These are phyloP conservation scores for Geoglossum glabrum DNA, from an alignment of 495 filamentous ascomycete genomes.

Conservation along the genomic window DNA sequence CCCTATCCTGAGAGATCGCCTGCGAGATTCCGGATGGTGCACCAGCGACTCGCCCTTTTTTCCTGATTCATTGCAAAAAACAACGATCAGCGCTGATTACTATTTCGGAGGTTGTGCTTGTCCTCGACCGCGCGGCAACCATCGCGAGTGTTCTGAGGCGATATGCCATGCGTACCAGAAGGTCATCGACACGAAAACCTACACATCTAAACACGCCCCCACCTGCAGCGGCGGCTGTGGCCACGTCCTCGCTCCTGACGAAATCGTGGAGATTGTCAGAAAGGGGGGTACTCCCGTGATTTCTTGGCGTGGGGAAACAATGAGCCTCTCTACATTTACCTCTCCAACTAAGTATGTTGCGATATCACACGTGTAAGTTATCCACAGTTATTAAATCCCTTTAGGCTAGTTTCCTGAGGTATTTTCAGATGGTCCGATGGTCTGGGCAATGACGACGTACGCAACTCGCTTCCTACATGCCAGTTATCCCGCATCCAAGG, in stretches of 20 bases:
- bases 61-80: not conserved
- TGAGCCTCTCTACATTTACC: too few relatives aligned
- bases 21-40: not conserved
- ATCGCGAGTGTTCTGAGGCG: not conserved
- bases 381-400: not conserved
- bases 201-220: not conserved
- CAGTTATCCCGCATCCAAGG: not conserved
- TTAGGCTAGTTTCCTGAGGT: not conserved
- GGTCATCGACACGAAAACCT: not conserved
- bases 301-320: too few relatives aligned
- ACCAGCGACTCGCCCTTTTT: not conserved
- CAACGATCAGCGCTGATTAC: not conserved
- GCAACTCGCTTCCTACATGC: not conserved
- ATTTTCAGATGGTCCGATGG: not conserved
- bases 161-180: not conserved
- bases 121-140: not conserved
- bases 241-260: too few relatives aligned
- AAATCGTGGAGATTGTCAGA: too few relatives aligned
- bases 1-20: not conserved
- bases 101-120: not conserved
- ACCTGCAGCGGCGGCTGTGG: too few relatives aligned
- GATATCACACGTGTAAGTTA: not conserved
- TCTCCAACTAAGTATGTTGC: not conserved
- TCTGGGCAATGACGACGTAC: not conserved
- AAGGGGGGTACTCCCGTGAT: too few relatives aligned